Evolutionary conservation across 345 rosid genomes (phyloP), one percentile per base, ranked within the genome.

Genomic region (Draba incana): DNA sequence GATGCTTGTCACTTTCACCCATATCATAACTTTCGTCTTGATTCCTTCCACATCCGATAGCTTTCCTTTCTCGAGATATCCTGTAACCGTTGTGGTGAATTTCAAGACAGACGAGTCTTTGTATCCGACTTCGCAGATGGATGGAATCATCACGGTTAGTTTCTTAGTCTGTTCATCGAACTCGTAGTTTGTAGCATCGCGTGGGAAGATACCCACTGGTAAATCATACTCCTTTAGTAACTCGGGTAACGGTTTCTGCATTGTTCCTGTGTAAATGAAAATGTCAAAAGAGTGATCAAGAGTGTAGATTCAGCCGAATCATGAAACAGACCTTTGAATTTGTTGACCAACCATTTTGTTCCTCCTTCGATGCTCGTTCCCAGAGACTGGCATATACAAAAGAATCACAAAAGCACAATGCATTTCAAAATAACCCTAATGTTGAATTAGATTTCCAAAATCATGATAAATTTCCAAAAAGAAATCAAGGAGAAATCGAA

Each of bases 121-220:
- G 81, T 89, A 95, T 8, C 97, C 98, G 54, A 92, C 96, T 79
- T 95, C 99, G 53, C 96, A 92, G 12, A 85, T 54, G n/a, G 85
- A n/a, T 1, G 99, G 98, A 23, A 95, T 82, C 75, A 80, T 66
- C 51, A 95, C 98, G 2, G 86, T 89, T 13, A 95, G 83, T 78
- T 83, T 89, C 69, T 84, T 72, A 0, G 96, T 92, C 76, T 89
- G 80, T 68, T 88, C 96, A 62, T 89, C 84, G 68, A 95, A 95
- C 78, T 95, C 98, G 1, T 95, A 95, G 80, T 92, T 91, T 38
- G 97, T 95, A 44, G 99, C 93, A 74, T 95, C 96, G 5, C 86
- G 79, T 15, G 99, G 99, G 80, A 95, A 92, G 68, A 95, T 85
- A 33, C 99, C 99, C 2, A 84, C 67, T 0, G 97, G 86, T 68